Evolutionary conservation across 2,329 filamentous ascomycete species (phyloP).

Genomic region (Aspergillus alliaceus): DNA sequence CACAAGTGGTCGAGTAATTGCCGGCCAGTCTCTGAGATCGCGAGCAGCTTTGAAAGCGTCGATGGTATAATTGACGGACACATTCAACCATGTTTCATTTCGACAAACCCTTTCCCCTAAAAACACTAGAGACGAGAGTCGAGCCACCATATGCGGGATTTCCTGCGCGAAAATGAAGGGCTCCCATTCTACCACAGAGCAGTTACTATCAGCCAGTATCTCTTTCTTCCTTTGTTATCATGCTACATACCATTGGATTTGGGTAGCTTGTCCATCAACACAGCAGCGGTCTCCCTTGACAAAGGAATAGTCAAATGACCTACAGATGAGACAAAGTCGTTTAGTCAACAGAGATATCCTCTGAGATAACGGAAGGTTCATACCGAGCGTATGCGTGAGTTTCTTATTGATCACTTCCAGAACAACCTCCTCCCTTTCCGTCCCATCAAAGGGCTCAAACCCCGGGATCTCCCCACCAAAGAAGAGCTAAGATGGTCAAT

Average conservation of each 20-base stretch:
- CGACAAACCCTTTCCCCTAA: conserved; percentile 54
- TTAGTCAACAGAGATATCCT: not conserved
- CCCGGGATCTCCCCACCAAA: conserved; percentile 30
- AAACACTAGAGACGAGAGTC: conserved; percentile 56
- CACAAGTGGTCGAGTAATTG: conserved; percentile 42
- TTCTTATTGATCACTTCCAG: conserved; percentile 29
- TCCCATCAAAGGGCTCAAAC: conserved; percentile 29
- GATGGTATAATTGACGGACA: conserved; percentile 23
- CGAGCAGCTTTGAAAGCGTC: conserved; percentile 27
- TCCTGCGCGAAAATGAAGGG: conserved; percentile 55
- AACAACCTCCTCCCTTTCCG: conserved; percentile 7
- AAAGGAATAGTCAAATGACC: conserved; percentile 27
- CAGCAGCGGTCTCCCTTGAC: conserved; percentile 25
- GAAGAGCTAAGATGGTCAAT: conserved; percentile 23
- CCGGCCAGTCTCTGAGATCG: conserved; percentile 45
- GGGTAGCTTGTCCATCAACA: conserved; percentile 24
- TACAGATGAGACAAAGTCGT: conserved; percentile 2
- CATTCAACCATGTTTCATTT: conserved; percentile 54
- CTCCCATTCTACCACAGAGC: conserved; percentile 50
- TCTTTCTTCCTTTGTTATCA: not conserved
- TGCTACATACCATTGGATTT: conserved; percentile 24
- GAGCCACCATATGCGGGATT: conserved; percentile 53
- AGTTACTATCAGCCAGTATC: not conserved
- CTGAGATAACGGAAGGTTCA: not conserved
- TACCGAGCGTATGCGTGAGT: conserved; percentile 33